Evolutionary conservation across 768 basidiomycete genomes (phyloP).

Genomic region (Suillus plorans): DNA sequence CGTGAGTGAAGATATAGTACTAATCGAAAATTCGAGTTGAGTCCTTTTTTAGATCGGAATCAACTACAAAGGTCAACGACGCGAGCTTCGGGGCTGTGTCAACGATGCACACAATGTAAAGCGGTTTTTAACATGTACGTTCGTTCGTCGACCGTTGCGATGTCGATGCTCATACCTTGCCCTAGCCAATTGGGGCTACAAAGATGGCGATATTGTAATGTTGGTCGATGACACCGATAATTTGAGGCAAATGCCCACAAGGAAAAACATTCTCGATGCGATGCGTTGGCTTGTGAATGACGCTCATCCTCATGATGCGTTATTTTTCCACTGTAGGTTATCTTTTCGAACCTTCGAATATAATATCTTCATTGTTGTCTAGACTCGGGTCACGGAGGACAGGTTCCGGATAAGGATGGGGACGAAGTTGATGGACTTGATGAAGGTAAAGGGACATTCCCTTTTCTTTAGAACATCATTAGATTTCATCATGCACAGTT

Average conservation of each 20-base stretch:
- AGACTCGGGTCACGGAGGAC: slow-evolving; percentile 98
- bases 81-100: slow-evolving; percentile 72
- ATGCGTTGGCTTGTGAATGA: slow-evolving; percentile 69
- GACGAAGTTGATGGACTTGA: slow-evolving; percentile 81
- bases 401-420: slow-evolving; percentile 72
- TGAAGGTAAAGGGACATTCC: slow-evolving; percentile 49
- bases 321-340: slow-evolving; percentile 71
- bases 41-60: slow-evolving; percentile 62
- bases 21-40: not conserved
- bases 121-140: slow-evolving; percentile 62
- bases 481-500: slow-evolving; percentile 39
- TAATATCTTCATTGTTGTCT: not conserved
- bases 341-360: not conserved
- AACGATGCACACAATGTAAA: slow-evolving; percentile 77
- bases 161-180: not conserved
- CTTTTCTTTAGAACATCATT: not conserved
- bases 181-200: slow-evolving; percentile 46
- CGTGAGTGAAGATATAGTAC: slow-evolving; percentile 22
- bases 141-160: not conserved
- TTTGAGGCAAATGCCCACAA: slow-evolving; percentile 47
- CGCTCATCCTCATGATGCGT: slow-evolving; percentile 67
- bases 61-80: slow-evolving; percentile 65
- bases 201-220: slow-evolving; percentile 55
- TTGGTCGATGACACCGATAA: slow-evolving; percentile 48
- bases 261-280: slow-evolving; percentile 54